Evolutionary conservation across 306 rosid genomes (phyloP).

Genomic region (Astragalus membranaceus): DNA sequence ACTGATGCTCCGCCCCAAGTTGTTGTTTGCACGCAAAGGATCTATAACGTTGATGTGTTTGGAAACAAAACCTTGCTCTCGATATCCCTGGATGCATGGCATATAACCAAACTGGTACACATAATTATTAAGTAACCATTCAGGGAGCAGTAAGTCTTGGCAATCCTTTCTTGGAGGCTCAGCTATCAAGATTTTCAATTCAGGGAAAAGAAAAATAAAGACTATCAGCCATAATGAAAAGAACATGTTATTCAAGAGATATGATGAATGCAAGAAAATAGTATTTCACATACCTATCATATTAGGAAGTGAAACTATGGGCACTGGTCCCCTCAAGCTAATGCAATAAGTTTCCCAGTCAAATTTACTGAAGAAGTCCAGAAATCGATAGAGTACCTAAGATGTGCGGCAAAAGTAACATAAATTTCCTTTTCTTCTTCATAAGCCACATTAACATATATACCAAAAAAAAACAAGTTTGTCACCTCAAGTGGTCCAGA

Average conservation of each 20-base stretch:
- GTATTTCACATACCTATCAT: constrained; percentile 44
- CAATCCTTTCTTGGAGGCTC: constrained; percentile 62
- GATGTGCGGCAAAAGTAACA: neutral
- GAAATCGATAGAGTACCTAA: constrained; percentile 76
- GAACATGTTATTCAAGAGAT: neutral
- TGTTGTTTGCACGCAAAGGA: constrained; percentile 68
- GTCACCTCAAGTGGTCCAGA: constrained; percentile 89
- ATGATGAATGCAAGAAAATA: neutral
- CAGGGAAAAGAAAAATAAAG: neutral
- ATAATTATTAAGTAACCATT: constrained; percentile 50
- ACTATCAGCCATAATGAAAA: neutral
- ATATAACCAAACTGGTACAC: constrained; percentile 41
- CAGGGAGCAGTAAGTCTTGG: constrained; percentile 42
- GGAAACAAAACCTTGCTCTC: constrained; percentile 47
- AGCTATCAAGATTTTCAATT: constrained; percentile 43
- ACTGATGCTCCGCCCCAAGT: constrained; percentile 81
- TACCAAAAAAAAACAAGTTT: neutral
- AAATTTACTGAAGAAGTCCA: constrained; percentile 79
- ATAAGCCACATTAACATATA: neutral
- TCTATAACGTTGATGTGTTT: constrained; percentile 68
- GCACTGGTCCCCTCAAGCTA: constrained; percentile 86
- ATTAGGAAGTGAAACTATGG: constrained; percentile 56
- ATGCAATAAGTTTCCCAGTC: constrained; percentile 85
- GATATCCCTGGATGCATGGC: constrained; percentile 40
- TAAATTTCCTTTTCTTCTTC: neutral